Evolutionary conservation across 2,329 filamentous ascomycete genomes (phyloP).

Genomic region (Oidium heveae): DNA sequence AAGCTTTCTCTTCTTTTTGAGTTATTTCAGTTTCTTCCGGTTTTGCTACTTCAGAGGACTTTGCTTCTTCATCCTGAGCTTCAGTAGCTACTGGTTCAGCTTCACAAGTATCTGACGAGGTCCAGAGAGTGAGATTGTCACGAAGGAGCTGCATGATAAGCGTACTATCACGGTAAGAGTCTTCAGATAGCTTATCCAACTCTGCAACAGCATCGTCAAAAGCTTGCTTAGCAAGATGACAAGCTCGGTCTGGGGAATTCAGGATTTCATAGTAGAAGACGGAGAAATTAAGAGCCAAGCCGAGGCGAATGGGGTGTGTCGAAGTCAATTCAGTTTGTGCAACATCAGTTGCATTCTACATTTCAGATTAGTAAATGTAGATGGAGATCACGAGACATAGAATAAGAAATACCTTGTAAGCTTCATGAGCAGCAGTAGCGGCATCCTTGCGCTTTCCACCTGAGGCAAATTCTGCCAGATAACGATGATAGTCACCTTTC

Average conservation of each 20-base stretch:
- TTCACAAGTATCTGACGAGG: constrained; percentile 73
- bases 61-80: background rate
- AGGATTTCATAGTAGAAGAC: constrained; percentile 99
- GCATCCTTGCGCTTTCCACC: constrained; percentile 81
- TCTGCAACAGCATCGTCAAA: constrained; percentile 95
- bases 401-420: constrained; percentile 58
- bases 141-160: constrained; percentile 98
- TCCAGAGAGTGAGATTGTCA: constrained; percentile 96
- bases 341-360: constrained; percentile 82
- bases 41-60: background rate
- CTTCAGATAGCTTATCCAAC: constrained; percentile 91
- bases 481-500: constrained; percentile 95
- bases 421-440: constrained; percentile 70
- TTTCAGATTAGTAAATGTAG: constrained; percentile 4
- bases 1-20: background rate
- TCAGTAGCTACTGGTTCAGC: constrained; percentile 32
- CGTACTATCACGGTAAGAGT: constrained; percentile 96
- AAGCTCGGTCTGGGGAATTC: constrained; percentile 91
- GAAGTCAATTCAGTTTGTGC: constrained; percentile 93
- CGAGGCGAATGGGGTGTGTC: constrained; percentile 93
- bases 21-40: background rate
- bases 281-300: constrained; percentile 95
- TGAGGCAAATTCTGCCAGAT: constrained; percentile 78
- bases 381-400: background rate
- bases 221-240: constrained; percentile 96